Evolutionary conservation across 1,284 basidiomycete species (phyloP), one percentile per base, ranked within the genome.

Genomic region (Mycena sp.): DNA sequence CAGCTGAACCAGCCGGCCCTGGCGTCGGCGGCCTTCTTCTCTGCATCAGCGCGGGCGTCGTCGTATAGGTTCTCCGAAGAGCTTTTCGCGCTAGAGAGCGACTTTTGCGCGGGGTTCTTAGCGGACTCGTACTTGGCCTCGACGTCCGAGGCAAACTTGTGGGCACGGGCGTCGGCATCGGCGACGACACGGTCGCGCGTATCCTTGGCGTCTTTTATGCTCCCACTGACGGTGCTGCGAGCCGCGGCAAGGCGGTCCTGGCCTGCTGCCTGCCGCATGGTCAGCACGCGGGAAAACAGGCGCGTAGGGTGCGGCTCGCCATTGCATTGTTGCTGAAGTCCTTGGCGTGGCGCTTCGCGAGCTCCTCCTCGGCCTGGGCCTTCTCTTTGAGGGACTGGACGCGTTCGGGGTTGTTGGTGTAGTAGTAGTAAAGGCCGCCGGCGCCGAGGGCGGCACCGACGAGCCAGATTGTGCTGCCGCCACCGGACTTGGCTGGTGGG

Each of bases 1-100:
- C 87, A 89, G 64, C 80, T 82, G 59, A 79, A 81, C 78, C 85
- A 86, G 0, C 83, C 76, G 12, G 77, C 73, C 68, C 85, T 84
- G 3, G 78, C 82, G 26, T 84, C 77, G n/a, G 80, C 76, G 12
- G 77, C 79, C 43, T 79, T 82, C 61, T 80, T 76, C 53, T 81
- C 81, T 2, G 76, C 78, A 23, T 76, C 77, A 16, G 79, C 72
- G n/a, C 80, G 76, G 0, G 81, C 80, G 30, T 83, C 81, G 41
- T 77, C 72, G 60, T 80, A 81, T 16, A 80, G 61, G 32, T 74
- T 71, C 67, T 82, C 81, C 19, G 78, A 77, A 14, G 80, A 81
- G 46, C 76, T 75, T 57, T 79, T 82, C 1, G 77, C 77, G 38
- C 79, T 77, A 16, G 72, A 64, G 10, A 84, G 60, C 38, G 77